Evolutionary conservation across 78 protist species (phyloP).

Genomic region (Tieghemostelium lacteum): DNA sequence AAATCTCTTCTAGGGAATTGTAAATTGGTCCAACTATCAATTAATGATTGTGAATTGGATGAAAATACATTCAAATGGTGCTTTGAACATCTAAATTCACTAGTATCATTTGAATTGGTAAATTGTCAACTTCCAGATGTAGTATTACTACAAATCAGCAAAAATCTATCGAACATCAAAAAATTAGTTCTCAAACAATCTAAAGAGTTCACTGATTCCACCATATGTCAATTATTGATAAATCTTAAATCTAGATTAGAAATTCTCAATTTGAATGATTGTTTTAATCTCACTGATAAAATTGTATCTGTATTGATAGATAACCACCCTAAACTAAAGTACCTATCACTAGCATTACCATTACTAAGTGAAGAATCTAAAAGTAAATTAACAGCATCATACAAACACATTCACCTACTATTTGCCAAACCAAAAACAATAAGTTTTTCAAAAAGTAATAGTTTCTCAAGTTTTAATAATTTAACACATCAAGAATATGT

Average conservation of each 20-base stretch:
- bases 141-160: background rate
- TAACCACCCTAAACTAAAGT: background rate
- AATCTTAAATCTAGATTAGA: background rate
- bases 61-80: background rate
- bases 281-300: background rate
- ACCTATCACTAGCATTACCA: background rate
- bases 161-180: background rate
- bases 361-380: no score
- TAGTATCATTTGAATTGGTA: background rate
- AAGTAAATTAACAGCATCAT: no score
- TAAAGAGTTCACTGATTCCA: background rate
- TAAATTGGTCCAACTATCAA: background rate
- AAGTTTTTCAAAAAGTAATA: no score
- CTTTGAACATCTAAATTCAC: background rate
- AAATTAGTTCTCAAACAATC: background rate
- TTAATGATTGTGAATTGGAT: background rate
- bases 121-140: background rate
- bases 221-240: background rate
- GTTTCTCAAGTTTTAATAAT: no score
- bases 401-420: no score
- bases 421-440: no score
- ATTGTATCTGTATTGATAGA: background rate
- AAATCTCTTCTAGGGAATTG: background rate
- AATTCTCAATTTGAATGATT: background rate
- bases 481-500: no score